A percentile compares a stretch with the other conserved stretches of the same genome.
These are phyloP conservation scores for Aspergillus cavernicola DNA, from an alignment of 495 filamentous ascomycete genomes.

Conservation along the genomic window DNA sequence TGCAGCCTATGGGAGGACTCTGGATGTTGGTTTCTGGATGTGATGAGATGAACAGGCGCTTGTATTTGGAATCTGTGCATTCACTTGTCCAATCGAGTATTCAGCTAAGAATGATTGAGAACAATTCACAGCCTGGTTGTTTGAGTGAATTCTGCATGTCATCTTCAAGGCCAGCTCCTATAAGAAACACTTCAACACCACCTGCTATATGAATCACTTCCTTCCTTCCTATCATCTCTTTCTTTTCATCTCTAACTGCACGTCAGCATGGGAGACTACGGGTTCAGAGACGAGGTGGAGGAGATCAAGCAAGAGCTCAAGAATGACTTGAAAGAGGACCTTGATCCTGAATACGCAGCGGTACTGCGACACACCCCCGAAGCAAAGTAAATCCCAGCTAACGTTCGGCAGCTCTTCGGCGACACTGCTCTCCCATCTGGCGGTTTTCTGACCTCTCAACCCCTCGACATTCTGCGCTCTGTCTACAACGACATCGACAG, in stretches of 20 bases:
- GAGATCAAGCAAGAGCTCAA: background rate
- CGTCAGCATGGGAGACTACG: background rate
- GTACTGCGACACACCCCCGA: background rate
- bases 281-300: background rate
- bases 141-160: too few relatives aligned
- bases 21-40: background rate
- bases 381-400: background rate
- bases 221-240: too few relatives aligned
- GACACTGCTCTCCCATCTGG: background rate
- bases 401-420: background rate
- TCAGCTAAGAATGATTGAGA: background rate
- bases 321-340: background rate
- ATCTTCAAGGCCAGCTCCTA: too few relatives aligned
- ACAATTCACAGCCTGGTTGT: too few relatives aligned
- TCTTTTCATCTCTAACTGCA: too few relatives aligned
- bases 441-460: background rate
- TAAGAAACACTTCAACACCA: too few relatives aligned
- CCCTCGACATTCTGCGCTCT: background rate
- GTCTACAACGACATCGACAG: background rate
- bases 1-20: background rate
- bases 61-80: background rate
- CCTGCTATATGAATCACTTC: too few relatives aligned
- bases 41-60: background rate
- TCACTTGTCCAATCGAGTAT: background rate
- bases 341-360: background rate